phyloP scores from a whole-genome alignment of 1,139 yeast species.

The Debaryomyces robertsiae region DNA sequence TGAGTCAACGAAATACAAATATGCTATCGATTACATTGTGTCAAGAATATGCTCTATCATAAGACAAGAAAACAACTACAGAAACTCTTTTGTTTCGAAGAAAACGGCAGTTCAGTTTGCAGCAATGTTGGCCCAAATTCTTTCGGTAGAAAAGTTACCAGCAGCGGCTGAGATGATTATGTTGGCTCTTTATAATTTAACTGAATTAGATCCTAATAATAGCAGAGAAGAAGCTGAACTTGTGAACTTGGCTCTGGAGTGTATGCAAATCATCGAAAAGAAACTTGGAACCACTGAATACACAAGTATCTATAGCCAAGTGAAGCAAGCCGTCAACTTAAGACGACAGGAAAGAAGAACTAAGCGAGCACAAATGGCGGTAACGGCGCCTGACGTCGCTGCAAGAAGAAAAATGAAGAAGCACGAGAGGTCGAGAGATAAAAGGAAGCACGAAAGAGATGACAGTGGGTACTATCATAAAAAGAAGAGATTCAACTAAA shows the following conservation, averaged over 20 bases:
- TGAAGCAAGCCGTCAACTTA: conserved; percentile 57
- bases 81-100: conserved; percentile 59
- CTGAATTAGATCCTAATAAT: conserved; percentile 44
- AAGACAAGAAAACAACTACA: conserved; percentile 60
- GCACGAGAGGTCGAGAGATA: conserved; percentile 74
- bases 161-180: conserved; percentile 51
- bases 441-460: conserved; percentile 72
- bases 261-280: conserved; percentile 65
- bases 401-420: conserved; percentile 77
- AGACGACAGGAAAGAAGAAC: conserved; percentile 78
- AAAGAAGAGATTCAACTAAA: conserved; percentile 35
- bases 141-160: conserved; percentile 38
- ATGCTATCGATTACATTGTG: conserved; percentile 66
- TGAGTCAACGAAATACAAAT: conserved; percentile 28
- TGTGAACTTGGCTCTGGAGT: conserved; percentile 62
- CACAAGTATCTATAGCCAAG: conserved; percentile 63
- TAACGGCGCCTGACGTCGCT: conserved; percentile 77
- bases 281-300: conserved; percentile 77
- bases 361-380: conserved; percentile 74
- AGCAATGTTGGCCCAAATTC: conserved; percentile 58
- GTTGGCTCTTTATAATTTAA: conserved; percentile 60
- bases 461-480: conserved; percentile 77
- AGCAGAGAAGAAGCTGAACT: conserved; percentile 55
- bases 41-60: conserved; percentile 61
- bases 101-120: conserved; percentile 63